Percentiles rank a stretch among this genome's conserved stretches.
phyloP scores from a whole-genome alignment of 31 red algal genomes.

The Bonnemaisonia californica region DNA sequence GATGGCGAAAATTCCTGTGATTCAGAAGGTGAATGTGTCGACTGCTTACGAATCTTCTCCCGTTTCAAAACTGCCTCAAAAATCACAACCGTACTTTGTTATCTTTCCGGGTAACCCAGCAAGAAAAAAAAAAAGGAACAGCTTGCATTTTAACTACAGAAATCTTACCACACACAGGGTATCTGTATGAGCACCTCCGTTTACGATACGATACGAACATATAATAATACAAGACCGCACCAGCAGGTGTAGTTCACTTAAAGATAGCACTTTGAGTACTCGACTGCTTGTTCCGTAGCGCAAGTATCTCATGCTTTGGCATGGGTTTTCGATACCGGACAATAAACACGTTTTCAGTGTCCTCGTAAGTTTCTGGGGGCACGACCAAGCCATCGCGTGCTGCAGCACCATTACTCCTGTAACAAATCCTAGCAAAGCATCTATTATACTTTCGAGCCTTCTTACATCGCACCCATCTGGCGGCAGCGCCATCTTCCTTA shows the following conservation, averaged over 20 bases:
- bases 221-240: not conserved
- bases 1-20: no score
- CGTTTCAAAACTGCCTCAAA: no score
- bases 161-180: no score
- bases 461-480: slow-evolving; percentile 29
- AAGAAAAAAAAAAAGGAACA: no score
- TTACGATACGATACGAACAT: no score
- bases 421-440: slow-evolving; percentile 51
- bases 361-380: slow-evolving; percentile 20
- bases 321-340: slow-evolving; percentile 49
- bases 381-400: not conserved
- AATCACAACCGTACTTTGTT: no score
- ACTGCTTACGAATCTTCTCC: no score
- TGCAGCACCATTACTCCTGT: not conserved
- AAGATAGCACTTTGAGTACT: slow-evolving; percentile 66
- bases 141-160: no score
- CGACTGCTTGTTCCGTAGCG: slow-evolving; percentile 47
- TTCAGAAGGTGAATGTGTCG: no score
- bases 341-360: slow-evolving; percentile 33
- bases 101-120: no score
- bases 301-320: slow-evolving; percentile 37
- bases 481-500: not conserved
- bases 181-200: no score
- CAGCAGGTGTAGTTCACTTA: slow-evolving; percentile 22
- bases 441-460: slow-evolving; percentile 58